phyloP scores from a whole-genome alignment of 2,329 filamentous ascomycete genomes.

The Verruconis gallopava region DNA sequence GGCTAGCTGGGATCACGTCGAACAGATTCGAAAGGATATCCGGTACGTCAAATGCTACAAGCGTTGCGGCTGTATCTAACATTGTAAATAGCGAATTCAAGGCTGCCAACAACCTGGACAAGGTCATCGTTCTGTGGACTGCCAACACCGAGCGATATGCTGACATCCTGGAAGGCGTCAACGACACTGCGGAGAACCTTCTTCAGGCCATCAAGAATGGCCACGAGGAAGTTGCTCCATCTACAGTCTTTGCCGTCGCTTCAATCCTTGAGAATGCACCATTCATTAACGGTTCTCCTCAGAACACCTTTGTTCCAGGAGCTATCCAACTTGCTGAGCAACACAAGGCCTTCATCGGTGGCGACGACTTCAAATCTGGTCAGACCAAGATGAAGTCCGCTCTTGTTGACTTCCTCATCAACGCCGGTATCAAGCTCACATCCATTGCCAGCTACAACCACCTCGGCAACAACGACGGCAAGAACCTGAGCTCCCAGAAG shows the following conservation, averaged over 20 bases:
- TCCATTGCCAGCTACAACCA: constrained; percentile 99
- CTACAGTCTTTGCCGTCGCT: constrained; percentile 89
- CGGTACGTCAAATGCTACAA: constrained; percentile 47
- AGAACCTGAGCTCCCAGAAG: constrained; percentile 92
- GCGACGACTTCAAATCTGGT: constrained; percentile 98
- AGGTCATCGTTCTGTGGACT: constrained; percentile 95
- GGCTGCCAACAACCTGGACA: constrained; percentile 69
- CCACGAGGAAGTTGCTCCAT: constrained; percentile 85
- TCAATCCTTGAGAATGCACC: constrained; percentile 80
- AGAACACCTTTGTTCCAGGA: constrained; percentile 97
- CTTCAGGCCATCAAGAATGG: constrained; percentile 75
- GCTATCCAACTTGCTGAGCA: constrained; percentile 79
- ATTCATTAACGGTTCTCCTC: constrained; percentile 98
- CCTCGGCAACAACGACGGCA: constrained; percentile 97
- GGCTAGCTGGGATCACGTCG: constrained; percentile 76
- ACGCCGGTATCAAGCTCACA: constrained; percentile 94
- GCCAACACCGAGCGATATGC: constrained; percentile 98
- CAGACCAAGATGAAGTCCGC: constrained; percentile 99
- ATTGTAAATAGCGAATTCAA: constrained; percentile 67
- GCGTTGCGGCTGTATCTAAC: constrained; percentile 4
- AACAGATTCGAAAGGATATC: constrained; percentile 87
- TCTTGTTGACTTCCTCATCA: constrained; percentile 96
- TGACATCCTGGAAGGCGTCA: constrained; percentile 75
- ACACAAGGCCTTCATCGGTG: constrained; percentile 82
- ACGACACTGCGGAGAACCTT: constrained; percentile 92